Evolutionary conservation across 208 protist genomes (phyloP).

Genomic region (Trichomonas vaginalis): DNA sequence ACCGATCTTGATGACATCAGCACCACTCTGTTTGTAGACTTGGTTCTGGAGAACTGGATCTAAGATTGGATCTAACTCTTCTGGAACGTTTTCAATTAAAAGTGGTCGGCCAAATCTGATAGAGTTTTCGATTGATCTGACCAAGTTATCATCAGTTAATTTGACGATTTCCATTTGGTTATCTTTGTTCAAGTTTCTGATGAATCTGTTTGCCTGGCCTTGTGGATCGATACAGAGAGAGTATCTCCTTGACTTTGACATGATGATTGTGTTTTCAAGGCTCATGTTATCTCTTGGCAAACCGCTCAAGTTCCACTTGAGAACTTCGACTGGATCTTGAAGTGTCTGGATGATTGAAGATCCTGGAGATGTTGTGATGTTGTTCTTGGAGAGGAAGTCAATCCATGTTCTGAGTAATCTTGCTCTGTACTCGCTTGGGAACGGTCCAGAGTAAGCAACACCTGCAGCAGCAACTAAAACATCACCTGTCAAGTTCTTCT

Average conservation of each 20-base stretch:
- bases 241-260: conserved; percentile 72
- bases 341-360: conserved; percentile 65
- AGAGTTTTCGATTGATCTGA: conserved; percentile 69
- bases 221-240: conserved; percentile 95
- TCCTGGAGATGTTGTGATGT: conserved; percentile 58
- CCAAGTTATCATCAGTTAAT: conserved; percentile 69
- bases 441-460: conserved; percentile 81
- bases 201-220: conserved; percentile 50
- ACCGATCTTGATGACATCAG: conserved; percentile 80
- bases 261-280: conserved; percentile 85
- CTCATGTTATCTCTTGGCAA: conserved; percentile 80
- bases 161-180: conserved; percentile 76
- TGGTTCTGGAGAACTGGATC: conserved; percentile 69
- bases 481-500: conserved; percentile 68
- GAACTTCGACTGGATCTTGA: conserved; percentile 74
- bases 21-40: conserved; percentile 50
- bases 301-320: conserved; percentile 72
- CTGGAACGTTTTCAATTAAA: conserved; percentile 77
- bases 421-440: conserved; percentile 69
- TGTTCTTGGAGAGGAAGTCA: background rate
- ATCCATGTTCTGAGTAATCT: conserved; percentile 45
- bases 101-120: conserved; percentile 77
- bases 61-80: conserved; percentile 76
- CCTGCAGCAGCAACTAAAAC: conserved; percentile 74
- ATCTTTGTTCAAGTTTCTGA: conserved; percentile 72